Base-by-base conservation (phyloP, 805 yeast species). In the Cyberlindnera euphorbiae region DNA sequence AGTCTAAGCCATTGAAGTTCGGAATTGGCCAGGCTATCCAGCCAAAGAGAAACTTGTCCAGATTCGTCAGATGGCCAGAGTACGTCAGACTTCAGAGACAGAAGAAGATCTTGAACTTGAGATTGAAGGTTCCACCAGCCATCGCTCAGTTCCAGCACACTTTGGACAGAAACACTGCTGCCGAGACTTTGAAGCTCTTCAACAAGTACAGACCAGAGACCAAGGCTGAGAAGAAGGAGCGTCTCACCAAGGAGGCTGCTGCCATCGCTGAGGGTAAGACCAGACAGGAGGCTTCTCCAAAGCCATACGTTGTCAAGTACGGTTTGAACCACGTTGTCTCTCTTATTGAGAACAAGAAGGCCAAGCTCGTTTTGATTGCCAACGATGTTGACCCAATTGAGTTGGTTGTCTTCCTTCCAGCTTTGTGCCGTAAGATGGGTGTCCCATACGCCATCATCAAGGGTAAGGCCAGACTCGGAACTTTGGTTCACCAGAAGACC, bases 181-280 rank as follows among this genome's bases (percentile, higher is more conserved):
- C 96, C 60, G 94, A 85, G 73, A 76, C 95, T 58, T 85, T 90
- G 82, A 89, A 89, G 79, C 81, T 90, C 62, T 82, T 90, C 76
- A 88, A 88, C 94, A 90, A 93, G 79, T 90, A 90, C 87, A 82
- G 95, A 76, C 97, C 98, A 65, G 98, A 90, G 79, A 85, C 96
- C 52, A 63, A 80, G 63, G 82, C 88, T 65, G 96, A 93, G 78
- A 90, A 90, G 95, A 88, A 88, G 82, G 96, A 87, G 77, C 88
- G 98, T 79, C 82, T 90, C 64, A 82, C 93, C 73, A 86, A 85
- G 76, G 97, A 93, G 77, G 96, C 98, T 54, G 96, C 96, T 62
- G 97, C 96, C 58, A 79, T 89, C 63, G 96, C 96, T 50, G 96
- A 87, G 66, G 97, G 97, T 70, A 88, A 89, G 81, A 77, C 86